These are phyloP conservation scores for Magnolia changhungtana DNA, from an alignment of 164 flowering plant genomes.

Conservation along the genomic window DNA sequence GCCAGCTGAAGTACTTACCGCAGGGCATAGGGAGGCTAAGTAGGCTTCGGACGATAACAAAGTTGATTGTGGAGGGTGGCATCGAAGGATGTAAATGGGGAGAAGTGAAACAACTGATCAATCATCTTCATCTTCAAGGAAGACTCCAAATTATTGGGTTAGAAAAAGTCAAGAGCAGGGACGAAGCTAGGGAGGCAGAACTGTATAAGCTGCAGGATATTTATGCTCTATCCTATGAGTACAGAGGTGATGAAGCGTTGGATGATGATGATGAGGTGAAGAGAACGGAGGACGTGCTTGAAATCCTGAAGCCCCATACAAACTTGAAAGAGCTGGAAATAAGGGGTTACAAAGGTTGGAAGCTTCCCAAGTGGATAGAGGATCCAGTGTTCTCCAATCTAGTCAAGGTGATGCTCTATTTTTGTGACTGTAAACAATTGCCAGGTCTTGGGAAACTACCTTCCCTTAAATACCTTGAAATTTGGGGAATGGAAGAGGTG, in stretches of 20 bases:
- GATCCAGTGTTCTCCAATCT: neutral
- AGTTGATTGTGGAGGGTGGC: conserved; percentile 6
- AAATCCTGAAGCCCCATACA: neutral
- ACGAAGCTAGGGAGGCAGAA: conserved; percentile 3
- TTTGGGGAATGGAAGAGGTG: neutral
- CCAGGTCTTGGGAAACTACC: neutral
- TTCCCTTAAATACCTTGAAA: neutral
- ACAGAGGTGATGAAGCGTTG: neutral
- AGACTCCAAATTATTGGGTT: neutral
- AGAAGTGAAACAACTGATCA: conserved; percentile 6
- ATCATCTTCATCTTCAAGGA: conserved; percentile 4
- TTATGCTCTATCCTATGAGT: neutral
- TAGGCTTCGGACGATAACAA: neutral
- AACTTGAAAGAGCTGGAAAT: neutral
- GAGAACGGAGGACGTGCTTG: neutral
- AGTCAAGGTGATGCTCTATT: neutral
- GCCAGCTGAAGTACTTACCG: neutral
- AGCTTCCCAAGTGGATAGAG: neutral
- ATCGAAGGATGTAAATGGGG: neutral
- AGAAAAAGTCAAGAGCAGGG: neutral
- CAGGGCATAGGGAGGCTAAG: conserved; percentile 5
- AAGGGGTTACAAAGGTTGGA: neutral
- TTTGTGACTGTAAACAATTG: neutral
- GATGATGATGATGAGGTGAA: neutral
- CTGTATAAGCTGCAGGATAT: neutral